Base-by-base conservation (phyloP, 2,329 filamentous ascomycete genomes). In the Emericellopsis atlantica region DNA sequence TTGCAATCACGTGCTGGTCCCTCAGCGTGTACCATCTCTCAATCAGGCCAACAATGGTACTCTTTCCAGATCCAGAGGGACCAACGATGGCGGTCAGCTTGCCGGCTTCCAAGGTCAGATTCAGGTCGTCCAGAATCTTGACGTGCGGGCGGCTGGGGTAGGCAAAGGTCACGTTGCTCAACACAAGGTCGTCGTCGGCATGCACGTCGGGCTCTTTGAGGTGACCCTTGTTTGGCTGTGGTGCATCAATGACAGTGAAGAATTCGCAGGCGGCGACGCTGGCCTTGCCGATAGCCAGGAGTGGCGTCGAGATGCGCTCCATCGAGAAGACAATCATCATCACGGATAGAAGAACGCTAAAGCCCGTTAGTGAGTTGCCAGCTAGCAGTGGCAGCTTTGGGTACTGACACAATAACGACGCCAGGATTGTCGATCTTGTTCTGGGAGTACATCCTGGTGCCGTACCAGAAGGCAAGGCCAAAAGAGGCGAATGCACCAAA, bases 81-180 rank as follows among this genome's bases (percentile, higher is more conserved):
- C 83, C 83, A 16, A 88, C 82, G 15, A 88, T 79, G 2, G 83
- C 83, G 1, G 81, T 85, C 2, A 79, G 71, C 51, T 83, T 81
- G 16, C 79, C 79, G 7, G 73, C 67, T 44, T 73, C 65, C 42
- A 86, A 73, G 0, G 56, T 62, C 8, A 84, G 58, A 48, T 70
- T 67, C 3, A 85, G 55, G 3, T 67, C 60, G 48, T 82, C 69
- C 1, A 85, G 57, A 0, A 85, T 74, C 49, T 75, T 76, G 45
- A 80, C 71, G 43, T 79, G 69, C 0, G 77, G 75, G 11, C 80
- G 67, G 38, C 64, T 76, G 1, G 84, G 84, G 50, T 89, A 89
- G 2, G 81, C 74, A 51, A 89, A 88, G n/a, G 69, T 72, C 10
- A 89, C 72, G 34, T 76, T 65, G 10, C 74, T 60, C 33, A 89